Conservation (phyloP, 352 stramenopile genomes). For the Phytophthora tentaculata region DNA sequence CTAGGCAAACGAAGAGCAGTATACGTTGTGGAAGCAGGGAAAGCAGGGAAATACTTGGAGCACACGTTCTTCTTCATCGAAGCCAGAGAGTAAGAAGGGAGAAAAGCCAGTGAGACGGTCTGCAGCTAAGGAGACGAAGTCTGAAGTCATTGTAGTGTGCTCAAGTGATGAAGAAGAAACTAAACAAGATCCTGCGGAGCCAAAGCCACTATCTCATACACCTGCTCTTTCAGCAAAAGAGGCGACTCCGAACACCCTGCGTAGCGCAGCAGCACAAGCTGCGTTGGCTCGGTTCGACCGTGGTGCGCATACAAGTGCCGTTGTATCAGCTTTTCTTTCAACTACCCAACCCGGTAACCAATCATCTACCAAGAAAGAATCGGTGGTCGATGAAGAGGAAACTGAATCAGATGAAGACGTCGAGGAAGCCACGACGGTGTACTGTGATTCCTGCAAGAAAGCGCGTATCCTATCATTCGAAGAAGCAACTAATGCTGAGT, state of each 20-base stretch:
- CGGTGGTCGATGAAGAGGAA: constrained; percentile 23
- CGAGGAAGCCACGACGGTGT: constrained; percentile 73
- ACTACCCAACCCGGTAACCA: neutral
- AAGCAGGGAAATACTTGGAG: constrained; percentile 19
- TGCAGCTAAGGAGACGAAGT: constrained; percentile 24
- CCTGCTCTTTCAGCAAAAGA: constrained; percentile 40
- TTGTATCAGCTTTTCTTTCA: constrained; percentile 51
- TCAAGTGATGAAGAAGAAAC: constrained; percentile 23
- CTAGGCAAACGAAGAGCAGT: constrained; percentile 75
- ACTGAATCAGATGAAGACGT: constrained; percentile 56
- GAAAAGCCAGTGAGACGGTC: constrained; percentile 3
- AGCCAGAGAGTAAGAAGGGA: constrained; percentile 7
- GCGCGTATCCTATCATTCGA: constrained; percentile 66
- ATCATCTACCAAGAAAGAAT: constrained; percentile 5
- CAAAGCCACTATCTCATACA: constrained; percentile 25
- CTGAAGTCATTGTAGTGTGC: constrained; percentile 25
- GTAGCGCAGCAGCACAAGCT: constrained; percentile 57
- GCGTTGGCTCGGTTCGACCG: constrained; percentile 63
- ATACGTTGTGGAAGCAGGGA: constrained; percentile 69
- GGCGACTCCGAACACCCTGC: constrained; percentile 41
- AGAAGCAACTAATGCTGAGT: constrained; percentile 40
- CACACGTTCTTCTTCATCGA: constrained; percentile 4
- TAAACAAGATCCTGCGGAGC: constrained; percentile 13
- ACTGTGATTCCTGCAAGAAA: constrained; percentile 86
- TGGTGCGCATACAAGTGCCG: constrained; percentile 42